These are phyloP conservation scores for Arthrinium phaeospermum DNA, from an alignment of 2,329 filamentous ascomycete species.

Conservation along the genomic window DNA sequence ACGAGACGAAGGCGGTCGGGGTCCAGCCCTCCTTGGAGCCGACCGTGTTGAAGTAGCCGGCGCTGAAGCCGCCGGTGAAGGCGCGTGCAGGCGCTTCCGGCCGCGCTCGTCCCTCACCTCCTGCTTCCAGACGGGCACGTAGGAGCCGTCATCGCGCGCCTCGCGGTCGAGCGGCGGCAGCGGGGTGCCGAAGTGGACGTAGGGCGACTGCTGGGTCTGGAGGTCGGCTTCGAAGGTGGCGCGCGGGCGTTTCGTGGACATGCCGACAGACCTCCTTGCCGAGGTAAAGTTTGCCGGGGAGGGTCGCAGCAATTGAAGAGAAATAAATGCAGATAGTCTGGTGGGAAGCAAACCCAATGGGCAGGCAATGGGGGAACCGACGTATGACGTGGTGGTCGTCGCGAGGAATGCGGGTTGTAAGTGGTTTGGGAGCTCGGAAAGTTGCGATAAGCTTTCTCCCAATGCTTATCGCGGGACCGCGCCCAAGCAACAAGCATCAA, in stretches of 20 bases:
- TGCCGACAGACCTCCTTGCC: constrained; percentile 41
- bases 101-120: constrained; percentile 93
- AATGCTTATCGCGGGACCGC: constrained; percentile 3
- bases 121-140: constrained; percentile 97
- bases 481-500: background rate
- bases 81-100: constrained; percentile 88
- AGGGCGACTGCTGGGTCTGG: constrained; percentile 71
- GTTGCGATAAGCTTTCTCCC: constrained; percentile 17
- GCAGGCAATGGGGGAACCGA: background rate
- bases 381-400: constrained; percentile 6
- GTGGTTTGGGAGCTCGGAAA: background rate
- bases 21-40: constrained; percentile 99
- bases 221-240: constrained; percentile 79
- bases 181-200: constrained; percentile 82
- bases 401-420: background rate
- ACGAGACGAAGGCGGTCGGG: constrained; percentile 90
- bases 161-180: constrained; percentile 79
- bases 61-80: constrained; percentile 95
- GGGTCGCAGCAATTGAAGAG: background rate
- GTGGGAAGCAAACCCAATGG: background rate
- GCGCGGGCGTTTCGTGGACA: constrained; percentile 82
- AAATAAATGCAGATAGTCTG: background rate
- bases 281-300: background rate
- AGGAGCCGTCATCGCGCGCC: constrained; percentile 86
- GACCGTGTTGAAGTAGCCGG: constrained; percentile 98